Base-by-base conservation (phyloP, 768 basidiomycete species). In the Boletus sensibilis region DNA sequence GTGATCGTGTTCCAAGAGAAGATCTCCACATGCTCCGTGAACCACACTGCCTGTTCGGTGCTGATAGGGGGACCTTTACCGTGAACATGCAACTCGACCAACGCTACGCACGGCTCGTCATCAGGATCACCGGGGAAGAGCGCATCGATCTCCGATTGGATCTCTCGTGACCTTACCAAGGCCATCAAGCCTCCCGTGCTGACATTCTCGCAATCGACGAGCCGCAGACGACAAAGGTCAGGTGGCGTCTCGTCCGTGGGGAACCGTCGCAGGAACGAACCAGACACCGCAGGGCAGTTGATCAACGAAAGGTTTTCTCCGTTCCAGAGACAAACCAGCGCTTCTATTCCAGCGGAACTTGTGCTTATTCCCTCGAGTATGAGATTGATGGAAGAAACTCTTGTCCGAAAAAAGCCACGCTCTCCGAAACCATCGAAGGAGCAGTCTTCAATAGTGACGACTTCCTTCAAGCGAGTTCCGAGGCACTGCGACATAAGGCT, bases 1-100 rank as follows among this genome's bases (percentile, higher is more conserved):
- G 43, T n/a, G 16, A 25, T 27, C 1, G 57, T 58, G 12, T 58
- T n/a, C 57, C 57, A 58, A 46, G 33, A n/a, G 11, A 58, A 58
- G 10, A 2, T 52, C 5, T 52, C 34, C 44, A 58, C 9, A 23
- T 52, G 56, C 18, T 52, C 12, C 1, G 56, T 33, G 8, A 58
- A 40, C 57, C 56, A 58, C 33, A 8, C 5, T 8, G 56, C 57
- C 33, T 58, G 43, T 35, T 59, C 39, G 5, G 6, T 5, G 27
- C 13, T 23, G 14, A 58, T 51, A 40, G 43, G 5, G 16, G 57
- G 48, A 12, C 57, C 57, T 11, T 37, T 25, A 14, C 57, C 57
- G 5, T 45, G 21, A 23, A 58, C 48, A 38, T 46, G 44, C 29
- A 59, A 16, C 38, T 51, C 56, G 34, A 41, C 49, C 33, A 58